Base-by-base conservation (phyloP, 1,139 yeast genomes). In the Geotrichum bryndzae region DNA sequence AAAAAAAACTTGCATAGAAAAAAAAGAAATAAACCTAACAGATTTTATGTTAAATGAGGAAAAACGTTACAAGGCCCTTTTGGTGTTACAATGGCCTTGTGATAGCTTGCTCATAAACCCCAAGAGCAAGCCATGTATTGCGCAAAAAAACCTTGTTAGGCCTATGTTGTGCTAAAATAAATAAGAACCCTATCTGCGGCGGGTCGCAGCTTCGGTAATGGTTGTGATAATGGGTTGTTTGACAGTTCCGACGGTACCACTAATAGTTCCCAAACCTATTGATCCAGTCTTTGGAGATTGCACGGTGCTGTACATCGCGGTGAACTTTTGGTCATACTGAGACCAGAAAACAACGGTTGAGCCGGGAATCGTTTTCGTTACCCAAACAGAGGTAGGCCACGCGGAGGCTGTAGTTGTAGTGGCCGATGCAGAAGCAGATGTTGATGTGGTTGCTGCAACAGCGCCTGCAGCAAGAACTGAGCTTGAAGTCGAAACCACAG, bases 221-320 rank as follows among this genome's bases (percentile, higher is more conserved):
- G 69, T 67, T 35, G 64, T 35, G 41, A 59, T 63, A 18, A 51
- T 27, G 18, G 64, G 59, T 3, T 71, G 63, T 61, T 63, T 66
- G 18, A 81, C 72, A 0, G 75, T 73, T 5, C 94, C 95, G 11
- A 87, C 82, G 0, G 77, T 68, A 0, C 90, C 91, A 2, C 78
- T 68, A 25, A 83, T 70, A 0, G 82, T 73, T 1, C 88, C 88
- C 54, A 86, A 70, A 0, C 90, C 90, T 58, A 85, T 76, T 2
- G 79, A 65, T 0, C 90, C 91, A 0, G 81, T 66, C 1, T 79
- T 69, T 2, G 83, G 82, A 0, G 76, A 63, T 0, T 73, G 75
- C 2, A 80, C 71, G 0, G 79, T 70, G 1, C 79, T 51, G 66
- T 76, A 80, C 67, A 74, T 68, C 1, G 75, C 57, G 3, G 70